Evolutionary conservation across 1,284 basidiomycete genomes (phyloP).

Genomic region (Hypsizygus ulmarius): DNA sequence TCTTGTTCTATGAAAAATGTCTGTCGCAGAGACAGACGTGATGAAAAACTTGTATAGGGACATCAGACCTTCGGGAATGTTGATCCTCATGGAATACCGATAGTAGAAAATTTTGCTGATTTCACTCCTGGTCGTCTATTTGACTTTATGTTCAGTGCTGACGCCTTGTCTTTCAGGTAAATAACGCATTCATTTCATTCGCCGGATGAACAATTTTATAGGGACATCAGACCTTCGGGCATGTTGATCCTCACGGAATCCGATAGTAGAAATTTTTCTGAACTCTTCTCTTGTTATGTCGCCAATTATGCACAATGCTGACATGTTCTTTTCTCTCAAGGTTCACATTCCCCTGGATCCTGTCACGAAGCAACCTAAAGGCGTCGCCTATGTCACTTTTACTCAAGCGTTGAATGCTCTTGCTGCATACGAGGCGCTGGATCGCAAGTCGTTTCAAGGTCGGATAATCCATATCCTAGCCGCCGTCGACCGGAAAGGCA

Average conservation of each 20-base stretch:
- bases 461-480: conserved; percentile 89
- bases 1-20: neutral
- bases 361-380: conserved; percentile 69
- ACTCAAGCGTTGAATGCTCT: conserved; percentile 64
- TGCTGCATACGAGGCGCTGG: conserved; percentile 74
- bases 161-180: conserved; percentile 23
- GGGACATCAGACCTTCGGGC: conserved; percentile 45
- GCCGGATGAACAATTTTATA: conserved; percentile 29
- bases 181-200: conserved; percentile 9
- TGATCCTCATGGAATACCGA: conserved; percentile 40
- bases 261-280: conserved; percentile 45
- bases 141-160: conserved; percentile 14
- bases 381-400: conserved; percentile 86
- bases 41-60: conserved; percentile 31
- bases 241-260: conserved; percentile 41
- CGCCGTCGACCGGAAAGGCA: conserved; percentile 64
- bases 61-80: conserved; percentile 40
- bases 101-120: conserved; percentile 44
- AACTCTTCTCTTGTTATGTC: conserved; percentile 17
- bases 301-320: conserved; percentile 11
- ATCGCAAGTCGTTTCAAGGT: conserved; percentile 90
- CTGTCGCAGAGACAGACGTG: neutral
- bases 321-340: conserved; percentile 37
- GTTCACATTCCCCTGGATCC: conserved; percentile 82
- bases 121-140: neutral